phyloP scores from a whole-genome alignment of 1,139 yeast species.

The Pichia sp. region DNA sequence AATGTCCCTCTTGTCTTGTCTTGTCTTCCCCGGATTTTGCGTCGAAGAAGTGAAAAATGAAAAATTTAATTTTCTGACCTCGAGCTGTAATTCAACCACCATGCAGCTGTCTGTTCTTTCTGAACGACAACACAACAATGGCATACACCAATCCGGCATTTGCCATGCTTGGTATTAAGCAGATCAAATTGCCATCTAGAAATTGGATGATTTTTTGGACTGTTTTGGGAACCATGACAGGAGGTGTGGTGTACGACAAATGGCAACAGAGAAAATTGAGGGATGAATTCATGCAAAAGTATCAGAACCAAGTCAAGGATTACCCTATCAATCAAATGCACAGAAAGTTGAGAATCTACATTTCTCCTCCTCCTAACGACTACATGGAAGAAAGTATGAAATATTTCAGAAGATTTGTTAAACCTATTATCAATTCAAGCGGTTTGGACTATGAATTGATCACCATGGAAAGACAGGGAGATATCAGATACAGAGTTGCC shows the following conservation, averaged over 20 bases:
- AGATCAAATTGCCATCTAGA: slow-evolving; percentile 72
- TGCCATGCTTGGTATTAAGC: slow-evolving; percentile 77
- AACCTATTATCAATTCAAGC: slow-evolving; percentile 80
- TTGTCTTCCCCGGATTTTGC: neutral
- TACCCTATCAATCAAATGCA: slow-evolving; percentile 44
- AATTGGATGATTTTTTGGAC: slow-evolving; percentile 93
- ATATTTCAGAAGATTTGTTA: slow-evolving; percentile 71
- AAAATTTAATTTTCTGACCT: neutral
- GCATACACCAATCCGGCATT: slow-evolving; percentile 76
- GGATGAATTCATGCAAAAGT: slow-evolving; percentile 48
- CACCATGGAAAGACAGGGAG: slow-evolving; percentile 80
- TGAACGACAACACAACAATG: neutral
- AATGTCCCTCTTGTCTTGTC: neutral
- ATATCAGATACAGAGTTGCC: slow-evolving; percentile 74
- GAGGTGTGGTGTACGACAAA: slow-evolving; percentile 74
- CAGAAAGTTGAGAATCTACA: slow-evolving; percentile 70
- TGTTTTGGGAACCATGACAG: slow-evolving; percentile 54
- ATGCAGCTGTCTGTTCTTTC: no score
- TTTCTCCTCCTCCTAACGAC: slow-evolving; percentile 96
- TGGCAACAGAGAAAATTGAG: slow-evolving; percentile 62
- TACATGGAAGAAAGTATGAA: slow-evolving; percentile 68
- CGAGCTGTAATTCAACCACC: neutral
- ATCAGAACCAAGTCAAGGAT: slow-evolving; percentile 35
- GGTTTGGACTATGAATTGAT: slow-evolving; percentile 80
- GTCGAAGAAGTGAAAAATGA: neutral